Percentiles rank a stretch among this genome's conserved stretches.
Evolutionary conservation across 2,329 filamentous ascomycete species (phyloP).

Genomic region (Penicillium sp.): DNA sequence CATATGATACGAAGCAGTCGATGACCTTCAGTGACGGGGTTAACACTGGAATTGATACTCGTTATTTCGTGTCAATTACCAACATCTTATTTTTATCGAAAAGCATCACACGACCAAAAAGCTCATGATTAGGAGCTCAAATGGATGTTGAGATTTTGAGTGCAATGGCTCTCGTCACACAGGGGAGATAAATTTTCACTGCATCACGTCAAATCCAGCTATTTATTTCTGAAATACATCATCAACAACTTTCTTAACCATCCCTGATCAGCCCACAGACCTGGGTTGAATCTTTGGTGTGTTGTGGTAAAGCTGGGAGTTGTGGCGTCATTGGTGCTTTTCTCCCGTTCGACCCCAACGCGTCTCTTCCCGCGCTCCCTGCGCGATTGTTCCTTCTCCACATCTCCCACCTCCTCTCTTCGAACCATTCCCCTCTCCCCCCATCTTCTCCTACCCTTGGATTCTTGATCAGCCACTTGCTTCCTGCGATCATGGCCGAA

Average conservation of each 20-base stretch:
- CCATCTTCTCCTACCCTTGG: slow-evolving; percentile 17
- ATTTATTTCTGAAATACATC: background rate
- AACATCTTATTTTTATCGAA: too few species aligned
- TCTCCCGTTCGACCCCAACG: slow-evolving; percentile 20
- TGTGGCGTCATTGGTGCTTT: slow-evolving; percentile 25
- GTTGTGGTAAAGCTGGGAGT: background rate
- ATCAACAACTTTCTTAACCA: background rate
- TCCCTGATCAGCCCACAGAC: background rate
- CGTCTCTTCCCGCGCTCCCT: slow-evolving; percentile 30
- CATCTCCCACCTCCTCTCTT: slow-evolving; percentile 23
- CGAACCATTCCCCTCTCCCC: slow-evolving; percentile 23
- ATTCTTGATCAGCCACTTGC: slow-evolving; percentile 15
- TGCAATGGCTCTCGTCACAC: background rate
- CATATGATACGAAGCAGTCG: too few species aligned
- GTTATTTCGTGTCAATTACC: too few species aligned
- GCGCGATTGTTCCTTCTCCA: slow-evolving; percentile 32
- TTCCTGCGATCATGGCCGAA: slow-evolving; percentile 39
- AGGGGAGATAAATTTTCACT: background rate
- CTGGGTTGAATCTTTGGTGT: background rate
- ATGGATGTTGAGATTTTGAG: background rate
- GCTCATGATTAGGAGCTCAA: background rate
- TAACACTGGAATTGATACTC: too few species aligned
- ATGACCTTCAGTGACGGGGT: too few species aligned
- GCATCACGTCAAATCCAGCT: background rate
- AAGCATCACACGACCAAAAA: background rate